A percentile compares a stretch with the other conserved stretches of the same genome.
phyloP scores from a whole-genome alignment of 306 rosid genomes.

The Malus sylvestris region DNA sequence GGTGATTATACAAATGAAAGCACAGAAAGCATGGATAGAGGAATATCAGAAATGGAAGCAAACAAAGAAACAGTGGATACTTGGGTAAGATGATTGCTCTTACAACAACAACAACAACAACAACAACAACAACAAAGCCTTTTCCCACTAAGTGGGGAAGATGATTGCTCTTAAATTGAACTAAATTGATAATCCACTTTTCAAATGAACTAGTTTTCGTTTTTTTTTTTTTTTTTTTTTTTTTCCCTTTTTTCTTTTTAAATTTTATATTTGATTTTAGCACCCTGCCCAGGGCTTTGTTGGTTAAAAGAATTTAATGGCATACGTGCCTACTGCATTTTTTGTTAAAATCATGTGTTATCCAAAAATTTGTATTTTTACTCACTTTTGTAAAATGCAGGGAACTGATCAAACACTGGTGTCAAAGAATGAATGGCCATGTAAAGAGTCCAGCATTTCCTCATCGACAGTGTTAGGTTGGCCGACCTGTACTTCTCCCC shows the following conservation, averaged over 20 bases:
- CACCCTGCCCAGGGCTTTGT: neutral
- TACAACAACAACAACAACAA: too few relatives aligned
- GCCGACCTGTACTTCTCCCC: neutral
- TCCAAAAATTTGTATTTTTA: neutral
- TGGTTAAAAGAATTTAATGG: neutral
- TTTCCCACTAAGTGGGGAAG: neutral
- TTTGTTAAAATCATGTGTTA: neutral
- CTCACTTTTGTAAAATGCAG: neutral
- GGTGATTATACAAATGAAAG: neutral
- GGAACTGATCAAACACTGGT: neutral
- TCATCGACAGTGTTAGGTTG: neutral
- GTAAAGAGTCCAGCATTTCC: slow-evolving; percentile 1
- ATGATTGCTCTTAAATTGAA: neutral
- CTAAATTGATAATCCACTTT: neutral
- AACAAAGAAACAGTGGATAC: neutral
- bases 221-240: neutral
- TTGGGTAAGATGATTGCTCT: neutral
- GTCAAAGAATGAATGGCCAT: slow-evolving; percentile 5
- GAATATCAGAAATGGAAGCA: neutral
- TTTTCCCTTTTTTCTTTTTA: neutral
- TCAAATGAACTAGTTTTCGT: neutral
- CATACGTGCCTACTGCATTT: neutral
- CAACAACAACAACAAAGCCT: too few relatives aligned
- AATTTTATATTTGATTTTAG: neutral
- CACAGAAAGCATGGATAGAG: neutral